These are phyloP conservation scores for Thymus mandschuricus DNA, from an alignment of 257 asterid species.

Conservation along the genomic window DNA sequence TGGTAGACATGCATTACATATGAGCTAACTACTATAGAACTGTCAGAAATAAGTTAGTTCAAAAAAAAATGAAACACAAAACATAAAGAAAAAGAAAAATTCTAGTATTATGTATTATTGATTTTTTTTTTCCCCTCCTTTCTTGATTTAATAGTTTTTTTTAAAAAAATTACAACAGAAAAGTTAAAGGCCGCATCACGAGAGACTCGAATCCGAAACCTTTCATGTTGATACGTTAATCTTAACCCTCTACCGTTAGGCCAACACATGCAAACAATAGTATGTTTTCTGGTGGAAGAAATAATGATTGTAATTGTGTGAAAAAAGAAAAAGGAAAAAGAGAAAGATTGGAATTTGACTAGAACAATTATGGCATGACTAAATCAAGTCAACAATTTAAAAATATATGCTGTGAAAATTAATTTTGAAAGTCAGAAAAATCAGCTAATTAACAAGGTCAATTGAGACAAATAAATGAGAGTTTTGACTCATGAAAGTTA, in stretches of 20 bases:
- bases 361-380: conserved; percentile 9
- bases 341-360: conserved; percentile 24
- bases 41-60: conserved; percentile 8
- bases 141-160: background rate
- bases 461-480: background rate
- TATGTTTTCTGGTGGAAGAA: background rate
- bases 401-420: background rate
- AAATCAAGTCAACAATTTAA: conserved; percentile 17
- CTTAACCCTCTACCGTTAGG: too few species aligned
- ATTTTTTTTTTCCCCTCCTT: background rate
- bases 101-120: background rate
- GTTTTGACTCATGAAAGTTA: background rate
- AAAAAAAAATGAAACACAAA: background rate
- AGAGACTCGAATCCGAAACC: too few species aligned
- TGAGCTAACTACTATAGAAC: conserved; percentile 33
- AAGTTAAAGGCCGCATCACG: too few species aligned
- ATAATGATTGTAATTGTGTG: background rate
- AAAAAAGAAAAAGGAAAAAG: background rate
- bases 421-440: conserved; percentile 30
- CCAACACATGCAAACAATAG: too few species aligned
- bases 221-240: too few species aligned
- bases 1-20: conserved; percentile 19
- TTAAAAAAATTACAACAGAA: too few species aligned
- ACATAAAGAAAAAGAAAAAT: background rate
- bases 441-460: conserved; percentile 24